Base-by-base conservation (phyloP, 768 basidiomycete species). In the Kwoniella mangroviensis region DNA sequence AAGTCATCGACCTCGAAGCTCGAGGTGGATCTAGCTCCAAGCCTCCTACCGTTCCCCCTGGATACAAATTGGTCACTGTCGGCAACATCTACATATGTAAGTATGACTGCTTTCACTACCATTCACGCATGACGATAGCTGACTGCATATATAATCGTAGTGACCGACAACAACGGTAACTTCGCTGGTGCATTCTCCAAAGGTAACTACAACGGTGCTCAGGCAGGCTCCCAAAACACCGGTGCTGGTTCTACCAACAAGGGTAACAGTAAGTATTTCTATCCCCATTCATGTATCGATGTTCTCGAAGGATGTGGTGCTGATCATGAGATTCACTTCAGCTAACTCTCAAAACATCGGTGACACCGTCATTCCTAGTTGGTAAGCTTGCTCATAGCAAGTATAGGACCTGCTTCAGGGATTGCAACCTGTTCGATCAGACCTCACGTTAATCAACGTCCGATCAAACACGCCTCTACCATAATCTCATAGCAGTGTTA, bases 81-180 rank as follows among this genome's bases (percentile, higher is more conserved):
- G 63, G 63, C 34, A 65, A 65, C 21, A 56, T 65, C 28, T 55
- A 65, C 42, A n/a, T 65, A 21, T 65, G 63, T 65, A 7, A 65
- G 63, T 51, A 22, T n/a, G n/a, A n/a, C n/a, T n/a, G n/a, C n/a
- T n/a, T n/a, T n/a, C n/a, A n/a, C n/a, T n/a, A n/a, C n/a, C n/a
- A n/a, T n/a, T n/a, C n/a, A n/a, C n/a, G n/a, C n/a, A n/a, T n/a
- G n/a, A n/a, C n/a, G n/a, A n/a, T n/a, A n/a, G 21, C 51, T 52
- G 24, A 22, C 49, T 11, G 15, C 15, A 4, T 19, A 1, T 13
- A 15, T n/a, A n/a, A n/a, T 55, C 15, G 22, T 13, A 65, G 63
- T 65, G 22, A 65, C 63, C 63, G 63, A 65, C 41, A 56, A 55
- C 63, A 56, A 65, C 63, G 63, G 63, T 65, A 55, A 54, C 53